A percentile compares a stretch with the other conserved stretches of the same genome.
Conservation (phyloP, 192 early-diverging fungal species). For the Gryganskiella cystojenkinii region DNA sequence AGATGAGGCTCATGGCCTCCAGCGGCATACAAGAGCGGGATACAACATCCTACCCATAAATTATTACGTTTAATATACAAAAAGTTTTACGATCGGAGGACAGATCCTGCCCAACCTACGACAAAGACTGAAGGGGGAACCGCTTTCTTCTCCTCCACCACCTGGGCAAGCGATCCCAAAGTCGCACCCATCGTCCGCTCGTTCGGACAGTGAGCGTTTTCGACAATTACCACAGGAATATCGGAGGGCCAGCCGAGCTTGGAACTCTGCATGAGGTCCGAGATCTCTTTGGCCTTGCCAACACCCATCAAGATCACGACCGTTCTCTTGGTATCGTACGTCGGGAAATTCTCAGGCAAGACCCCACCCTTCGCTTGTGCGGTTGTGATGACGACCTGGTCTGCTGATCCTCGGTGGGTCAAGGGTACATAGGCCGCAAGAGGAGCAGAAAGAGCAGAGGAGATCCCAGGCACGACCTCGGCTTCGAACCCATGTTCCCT, state of each 20-base stretch:
- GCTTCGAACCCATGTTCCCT: constrained; percentile 68
- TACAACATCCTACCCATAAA: too few relatives aligned
- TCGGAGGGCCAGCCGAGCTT: constrained; percentile 69
- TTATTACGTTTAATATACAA: too few relatives aligned
- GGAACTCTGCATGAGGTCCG: constrained; percentile 59
- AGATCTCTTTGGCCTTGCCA: constrained; percentile 71
- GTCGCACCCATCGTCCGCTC: constrained; percentile 78
- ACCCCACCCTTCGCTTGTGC: constrained; percentile 83
- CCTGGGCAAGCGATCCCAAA: constrained; percentile 68
- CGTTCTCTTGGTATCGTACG: constrained; percentile 73
- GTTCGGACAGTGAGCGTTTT: constrained; percentile 81
- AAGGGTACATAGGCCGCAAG: constrained; percentile 80
- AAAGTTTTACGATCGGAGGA: constrained; percentile 14
- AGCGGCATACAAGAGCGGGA: too few relatives aligned
- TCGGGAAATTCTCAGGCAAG: constrained; percentile 76
- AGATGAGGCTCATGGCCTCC: too few relatives aligned
- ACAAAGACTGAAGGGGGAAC: constrained; percentile 85
- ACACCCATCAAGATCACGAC: constrained; percentile 90
- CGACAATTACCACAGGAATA: constrained; percentile 82
- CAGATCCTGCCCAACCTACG: constrained; percentile 69
- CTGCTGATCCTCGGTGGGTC: constrained; percentile 89
- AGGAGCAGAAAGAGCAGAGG: constrained; percentile 81
- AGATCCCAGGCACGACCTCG: constrained; percentile 82
- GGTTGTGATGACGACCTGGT: constrained; percentile 86
- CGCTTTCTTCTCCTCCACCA: constrained; percentile 71